Base-by-base conservation (phyloP, 2,329 filamentous ascomycete genomes). In the Fonsecaea multimorphosa region DNA sequence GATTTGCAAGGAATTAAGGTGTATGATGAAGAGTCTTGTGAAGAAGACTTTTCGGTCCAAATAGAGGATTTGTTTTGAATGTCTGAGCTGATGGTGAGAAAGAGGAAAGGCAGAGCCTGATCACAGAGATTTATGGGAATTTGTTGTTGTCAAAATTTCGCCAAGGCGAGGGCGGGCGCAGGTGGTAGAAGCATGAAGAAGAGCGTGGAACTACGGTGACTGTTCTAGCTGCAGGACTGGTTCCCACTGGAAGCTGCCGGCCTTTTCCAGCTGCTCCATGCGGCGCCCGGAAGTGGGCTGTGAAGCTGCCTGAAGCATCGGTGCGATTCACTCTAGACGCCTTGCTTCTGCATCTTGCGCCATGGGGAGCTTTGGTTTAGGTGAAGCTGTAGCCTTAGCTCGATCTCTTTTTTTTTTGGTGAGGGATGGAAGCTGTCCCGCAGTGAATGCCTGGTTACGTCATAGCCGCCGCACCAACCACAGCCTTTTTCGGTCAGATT, bases 81-180 rank as follows among this genome's bases (percentile, higher is more conserved):
- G 62, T 63, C 12, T 67, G 64, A 57, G 66, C 65, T 59, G 61
- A 55, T 31, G 64, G 58, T 66, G 64, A 54, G 64, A 36, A 31
- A 56, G 46, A 29, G 31, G 31, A 52, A 52, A 9, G 32, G 34
- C 22, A 49, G 55, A 46, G 53, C 29, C 52, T 63, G 46, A 24
- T 51, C 46, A 40, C 29, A 19, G 22, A 38, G 29, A 60, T 60
- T 60, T 60, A 60, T 60, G 58, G 58, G 32, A 60, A 27, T 60
- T 40, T 11, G 34, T 40, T 46, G 31, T 29, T 46, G 44, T 49
- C 32, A 53, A 60, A 60, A 38, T 60, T 60, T 53, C 14, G 58
- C 58, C 58, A 60, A 60, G 58, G 29, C 31, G 46, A 60, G 19
- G 44, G 58, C 46, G 46, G 58, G 58, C 51, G 58, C 22, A 32